Percentiles rank a stretch among this genome's conserved stretches.
phyloP scores from a whole-genome alignment of 192 early-diverging fungal genomes.

The Rhizophlyctis rosea region DNA sequence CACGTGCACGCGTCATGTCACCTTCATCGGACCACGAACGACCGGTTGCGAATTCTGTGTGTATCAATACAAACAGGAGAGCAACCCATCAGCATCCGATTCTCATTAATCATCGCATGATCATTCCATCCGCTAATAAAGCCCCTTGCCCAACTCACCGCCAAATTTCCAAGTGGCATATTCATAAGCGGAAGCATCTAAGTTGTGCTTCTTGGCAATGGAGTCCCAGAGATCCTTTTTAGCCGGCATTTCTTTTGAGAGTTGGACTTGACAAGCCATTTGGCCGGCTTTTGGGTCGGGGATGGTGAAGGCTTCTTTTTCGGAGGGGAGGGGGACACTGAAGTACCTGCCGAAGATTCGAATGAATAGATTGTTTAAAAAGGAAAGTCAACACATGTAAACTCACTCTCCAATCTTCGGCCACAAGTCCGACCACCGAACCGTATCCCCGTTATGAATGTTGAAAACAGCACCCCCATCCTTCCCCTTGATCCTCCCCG shows the following conservation, averaged over 20 bases:
- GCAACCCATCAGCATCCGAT: no score
- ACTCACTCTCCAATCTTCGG: conserved; percentile 21
- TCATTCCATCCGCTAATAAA: no score
- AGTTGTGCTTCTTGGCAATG: conserved; percentile 2
- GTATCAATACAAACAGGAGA: no score
- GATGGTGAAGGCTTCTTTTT: conserved; percentile 11
- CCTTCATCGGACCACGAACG: conserved; percentile 11
- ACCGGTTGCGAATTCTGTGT: conserved; percentile 7
- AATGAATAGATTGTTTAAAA: no score
- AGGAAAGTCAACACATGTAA: not conserved
- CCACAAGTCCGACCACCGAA: conserved; percentile 13
- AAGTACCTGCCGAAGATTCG: conserved; percentile 10
- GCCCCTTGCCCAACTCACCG: conserved; percentile 6
- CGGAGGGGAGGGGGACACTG: conserved; percentile 3
- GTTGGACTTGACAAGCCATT: not conserved
- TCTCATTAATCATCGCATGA: no score
- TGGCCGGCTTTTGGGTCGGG: conserved; percentile 4
- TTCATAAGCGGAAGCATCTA: conserved; percentile 1
- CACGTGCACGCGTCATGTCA: conserved; percentile 12
- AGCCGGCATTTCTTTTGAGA: conserved; percentile 3
- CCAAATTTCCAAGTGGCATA: conserved; percentile 19
- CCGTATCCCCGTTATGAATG: conserved; percentile 14
- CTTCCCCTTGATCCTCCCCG: not conserved
- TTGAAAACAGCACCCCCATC: conserved; percentile 8
- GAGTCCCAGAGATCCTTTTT: conserved; percentile 4